phyloP scores from a whole-genome alignment of 2,329 filamentous ascomycete genomes.

The Phaeomoniella chlamydospora region DNA sequence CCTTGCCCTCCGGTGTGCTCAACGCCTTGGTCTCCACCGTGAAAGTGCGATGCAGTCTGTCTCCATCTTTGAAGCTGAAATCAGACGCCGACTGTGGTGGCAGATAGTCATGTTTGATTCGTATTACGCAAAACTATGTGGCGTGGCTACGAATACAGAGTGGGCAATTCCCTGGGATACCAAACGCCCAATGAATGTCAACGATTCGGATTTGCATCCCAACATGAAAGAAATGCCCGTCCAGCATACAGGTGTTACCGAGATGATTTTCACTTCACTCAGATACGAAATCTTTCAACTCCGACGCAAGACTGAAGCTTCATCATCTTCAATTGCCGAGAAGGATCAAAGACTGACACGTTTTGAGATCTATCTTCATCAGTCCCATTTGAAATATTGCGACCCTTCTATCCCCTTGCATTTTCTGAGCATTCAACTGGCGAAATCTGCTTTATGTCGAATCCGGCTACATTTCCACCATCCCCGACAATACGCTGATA shows the following conservation, averaged over 20 bases:
- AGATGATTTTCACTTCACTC: constrained; percentile 11
- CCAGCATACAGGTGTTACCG: constrained; percentile 11
- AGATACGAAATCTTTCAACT: neutral
- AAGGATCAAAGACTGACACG: constrained; percentile 14
- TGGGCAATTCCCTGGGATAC: constrained; percentile 11
- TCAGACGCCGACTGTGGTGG: constrained; percentile 17
- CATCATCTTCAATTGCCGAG: neutral
- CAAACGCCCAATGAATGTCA: constrained; percentile 7
- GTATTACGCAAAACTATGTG: constrained; percentile 15
- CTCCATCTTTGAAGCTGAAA: constrained; percentile 30
- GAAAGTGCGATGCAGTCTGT: constrained; percentile 31
- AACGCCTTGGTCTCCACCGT: constrained; percentile 33
- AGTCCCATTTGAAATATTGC: constrained; percentile 20
- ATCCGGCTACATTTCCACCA: neutral
- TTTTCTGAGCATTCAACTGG: constrained; percentile 28
- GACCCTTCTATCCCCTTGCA: constrained; percentile 26
- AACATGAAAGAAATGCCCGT: constrained; percentile 8
- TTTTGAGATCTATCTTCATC: constrained; percentile 19
- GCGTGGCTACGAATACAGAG: constrained; percentile 8
- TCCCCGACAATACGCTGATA: neutral
- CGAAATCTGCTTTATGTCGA: constrained; percentile 22
- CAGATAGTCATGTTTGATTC: constrained; percentile 14
- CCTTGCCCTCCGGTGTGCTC: constrained; percentile 29
- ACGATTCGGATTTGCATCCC: constrained; percentile 9
- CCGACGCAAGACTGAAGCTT: neutral